These are phyloP conservation scores for Pseudognaphalium luteoalbum DNA, from an alignment of 129 eudicot genomes.

Conservation along the genomic window DNA sequence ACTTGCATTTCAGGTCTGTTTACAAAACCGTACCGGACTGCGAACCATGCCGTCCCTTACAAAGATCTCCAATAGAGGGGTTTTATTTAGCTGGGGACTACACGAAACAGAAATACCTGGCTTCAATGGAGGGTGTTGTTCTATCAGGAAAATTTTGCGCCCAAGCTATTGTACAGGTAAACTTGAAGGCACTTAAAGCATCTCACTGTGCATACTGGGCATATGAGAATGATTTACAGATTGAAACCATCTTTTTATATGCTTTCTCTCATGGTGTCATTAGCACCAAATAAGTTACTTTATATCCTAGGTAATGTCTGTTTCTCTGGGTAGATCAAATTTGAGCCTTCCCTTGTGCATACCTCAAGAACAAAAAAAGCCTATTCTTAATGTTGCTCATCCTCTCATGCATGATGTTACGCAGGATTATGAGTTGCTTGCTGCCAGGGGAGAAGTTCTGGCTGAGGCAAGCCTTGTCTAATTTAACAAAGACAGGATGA, in stretches of 20 bases:
- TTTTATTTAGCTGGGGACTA: slow-evolving; percentile 96
- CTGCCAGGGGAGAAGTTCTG: slow-evolving; percentile 43
- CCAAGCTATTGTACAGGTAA: slow-evolving; percentile 91
- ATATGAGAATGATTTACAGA: not conserved
- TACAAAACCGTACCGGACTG: slow-evolving; percentile 89
- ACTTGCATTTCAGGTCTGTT: slow-evolving; percentile 65
- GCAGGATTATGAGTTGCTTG: slow-evolving; percentile 68
- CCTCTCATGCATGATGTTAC: slow-evolving; percentile 13
- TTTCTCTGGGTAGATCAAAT: not conserved
- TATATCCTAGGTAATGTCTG: not conserved
- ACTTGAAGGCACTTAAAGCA: slow-evolving; percentile 5
- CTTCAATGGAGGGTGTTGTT: slow-evolving; percentile 99
- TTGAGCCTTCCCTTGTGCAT: not conserved
- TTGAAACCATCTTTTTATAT: not conserved
- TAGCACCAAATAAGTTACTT: not conserved
- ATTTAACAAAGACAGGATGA: slow-evolving; percentile 27
- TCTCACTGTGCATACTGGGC: slow-evolving; percentile 1
- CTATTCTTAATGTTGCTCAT: slow-evolving; percentile 4
- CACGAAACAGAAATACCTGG: slow-evolving; percentile 95
- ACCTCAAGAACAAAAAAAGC: not conserved
- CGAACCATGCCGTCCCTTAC: slow-evolving; percentile 98
- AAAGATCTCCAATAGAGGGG: slow-evolving; percentile 89
- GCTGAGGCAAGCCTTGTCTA: slow-evolving; percentile 61
- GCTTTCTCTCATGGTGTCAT: not conserved
- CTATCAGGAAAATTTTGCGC: slow-evolving; percentile 97